These are phyloP conservation scores for Cladorrhinum sp. DNA, from an alignment of 2,329 filamentous ascomycete species.

Conservation along the genomic window DNA sequence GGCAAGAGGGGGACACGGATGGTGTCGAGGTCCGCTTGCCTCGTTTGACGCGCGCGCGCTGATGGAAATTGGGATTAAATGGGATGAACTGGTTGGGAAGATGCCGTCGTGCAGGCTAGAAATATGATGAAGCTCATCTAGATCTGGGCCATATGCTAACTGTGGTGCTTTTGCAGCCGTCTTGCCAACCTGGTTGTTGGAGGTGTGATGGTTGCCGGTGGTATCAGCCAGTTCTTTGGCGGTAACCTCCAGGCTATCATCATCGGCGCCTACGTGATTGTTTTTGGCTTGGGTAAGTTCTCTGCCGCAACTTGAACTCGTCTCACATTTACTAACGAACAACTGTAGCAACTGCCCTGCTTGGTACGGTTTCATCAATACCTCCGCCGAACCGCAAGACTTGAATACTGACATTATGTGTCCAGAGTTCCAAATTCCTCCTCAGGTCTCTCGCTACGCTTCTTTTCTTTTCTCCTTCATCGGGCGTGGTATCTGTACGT, in stretches of 20 bases:
- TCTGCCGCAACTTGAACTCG: no score
- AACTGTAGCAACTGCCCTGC: conserved; percentile 60
- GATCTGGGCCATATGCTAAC: conserved; percentile 32
- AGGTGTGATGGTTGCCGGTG: conserved; percentile 82
- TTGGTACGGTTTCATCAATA: conserved; percentile 43
- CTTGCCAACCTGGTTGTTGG: conserved; percentile 90
- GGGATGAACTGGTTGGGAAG: neutral
- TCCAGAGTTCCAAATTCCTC: conserved; percentile 88
- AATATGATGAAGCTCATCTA: neutral
- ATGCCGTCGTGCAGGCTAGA: neutral
- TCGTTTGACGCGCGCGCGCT: no score
- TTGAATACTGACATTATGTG: conserved; percentile 3
- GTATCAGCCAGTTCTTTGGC: conserved; percentile 68
- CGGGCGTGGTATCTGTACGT: conserved; percentile 89
- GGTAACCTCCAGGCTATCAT: conserved; percentile 50
- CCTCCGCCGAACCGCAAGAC: neutral
- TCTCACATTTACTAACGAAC: no score
- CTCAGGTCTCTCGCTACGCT: conserved; percentile 87
- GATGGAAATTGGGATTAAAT: neutral
- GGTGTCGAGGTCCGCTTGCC: no score
- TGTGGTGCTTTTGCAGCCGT: conserved; percentile 57
- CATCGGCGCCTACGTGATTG: conserved; percentile 79
- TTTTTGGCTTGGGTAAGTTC: conserved; percentile 78
- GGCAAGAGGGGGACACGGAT: no score
- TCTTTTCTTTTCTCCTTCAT: conserved; percentile 98